Percentiles rank a stretch among this genome's conserved stretches.
These are phyloP conservation scores for Claviceps maximensis DNA, from an alignment of 2,329 filamentous ascomycete species.

Conservation along the genomic window DNA sequence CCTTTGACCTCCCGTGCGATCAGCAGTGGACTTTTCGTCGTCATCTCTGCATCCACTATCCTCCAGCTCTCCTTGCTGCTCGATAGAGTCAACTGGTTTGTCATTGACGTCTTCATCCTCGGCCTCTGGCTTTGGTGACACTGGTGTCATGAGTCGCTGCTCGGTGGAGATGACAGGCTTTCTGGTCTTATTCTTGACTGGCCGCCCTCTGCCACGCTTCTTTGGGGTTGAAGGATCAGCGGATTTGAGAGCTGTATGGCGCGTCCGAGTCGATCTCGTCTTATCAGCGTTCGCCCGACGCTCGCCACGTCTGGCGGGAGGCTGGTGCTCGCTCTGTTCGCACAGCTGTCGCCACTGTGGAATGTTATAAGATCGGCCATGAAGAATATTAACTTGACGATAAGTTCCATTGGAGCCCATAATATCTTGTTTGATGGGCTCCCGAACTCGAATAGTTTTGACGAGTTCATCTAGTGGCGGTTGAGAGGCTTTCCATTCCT, in stretches of 20 bases:
- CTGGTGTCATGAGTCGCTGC: constrained; percentile 44
- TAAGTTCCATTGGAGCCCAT: constrained; percentile 92
- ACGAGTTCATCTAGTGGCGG: constrained; percentile 71
- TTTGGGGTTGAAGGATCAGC: constrained; percentile 21
- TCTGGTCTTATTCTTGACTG: constrained; percentile 24
- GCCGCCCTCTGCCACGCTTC: constrained; percentile 28
- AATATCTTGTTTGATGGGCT: constrained; percentile 97
- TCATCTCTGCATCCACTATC: constrained; percentile 26
- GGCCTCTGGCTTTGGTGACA: constrained; percentile 35
- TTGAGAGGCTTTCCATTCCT: constrained; percentile 80
- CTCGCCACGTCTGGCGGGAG: constrained; percentile 79
- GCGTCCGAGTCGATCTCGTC: constrained; percentile 30
- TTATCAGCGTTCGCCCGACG: constrained; percentile 50
- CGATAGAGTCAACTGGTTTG: constrained; percentile 33
- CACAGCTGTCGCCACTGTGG: constrained; percentile 92
- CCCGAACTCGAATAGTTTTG: constrained; percentile 85
- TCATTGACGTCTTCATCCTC: constrained; percentile 17
- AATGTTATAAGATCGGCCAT: constrained; percentile 89
- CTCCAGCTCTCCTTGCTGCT: constrained; percentile 27
- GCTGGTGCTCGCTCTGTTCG: constrained; percentile 90
- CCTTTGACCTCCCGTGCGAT: constrained; percentile 29
- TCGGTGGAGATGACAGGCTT: constrained; percentile 29
- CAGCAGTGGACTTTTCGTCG: constrained; percentile 26
- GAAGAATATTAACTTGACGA: constrained; percentile 92
- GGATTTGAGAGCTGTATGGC: constrained; percentile 21